Conservation (phyloP, 2,329 filamentous ascomycete genomes). For the Fusarium nisikadoi region DNA sequence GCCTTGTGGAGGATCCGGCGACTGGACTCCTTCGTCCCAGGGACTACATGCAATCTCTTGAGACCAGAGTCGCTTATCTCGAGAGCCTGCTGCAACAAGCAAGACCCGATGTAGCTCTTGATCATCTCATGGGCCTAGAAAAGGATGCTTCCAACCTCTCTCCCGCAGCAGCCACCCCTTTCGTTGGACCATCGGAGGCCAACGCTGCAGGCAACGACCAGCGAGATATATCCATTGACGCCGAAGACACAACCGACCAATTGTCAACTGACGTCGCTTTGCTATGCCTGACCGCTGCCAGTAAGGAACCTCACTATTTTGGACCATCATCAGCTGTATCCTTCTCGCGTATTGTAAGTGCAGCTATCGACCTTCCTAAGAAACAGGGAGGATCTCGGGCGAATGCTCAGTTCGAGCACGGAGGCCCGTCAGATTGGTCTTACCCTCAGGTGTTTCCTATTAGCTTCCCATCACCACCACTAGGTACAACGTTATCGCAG, state of each 20-base stretch:
- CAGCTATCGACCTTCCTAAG: conserved; percentile 29
- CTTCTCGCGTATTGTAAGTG: conserved; percentile 29
- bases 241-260: conserved; percentile 24
- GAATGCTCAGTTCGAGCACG: conserved; percentile 15
- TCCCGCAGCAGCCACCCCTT: background rate
- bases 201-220: background rate
- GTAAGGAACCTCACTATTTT: conserved; percentile 35
- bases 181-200: background rate
- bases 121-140: conserved; percentile 20
- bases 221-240: background rate
- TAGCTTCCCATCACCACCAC: conserved; percentile 15
- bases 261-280: conserved; percentile 28
- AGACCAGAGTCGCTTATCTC: conserved; percentile 27
- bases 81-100: conserved; percentile 27
- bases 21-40: conserved; percentile 27
- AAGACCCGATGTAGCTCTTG: conserved; percentile 22
- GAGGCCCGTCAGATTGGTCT: background rate
- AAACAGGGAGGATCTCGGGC: conserved; percentile 7
- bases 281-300: conserved; percentile 23
- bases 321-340: conserved; percentile 30
- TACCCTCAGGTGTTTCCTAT: conserved; percentile 14
- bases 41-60: conserved; percentile 29
- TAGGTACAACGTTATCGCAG: conserved; percentile 19
- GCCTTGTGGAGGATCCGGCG: conserved; percentile 30
- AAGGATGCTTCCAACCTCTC: background rate